Base-by-base conservation (phyloP, 371 early-diverging fungal species). In the Conidiobolus incongruus region DNA sequence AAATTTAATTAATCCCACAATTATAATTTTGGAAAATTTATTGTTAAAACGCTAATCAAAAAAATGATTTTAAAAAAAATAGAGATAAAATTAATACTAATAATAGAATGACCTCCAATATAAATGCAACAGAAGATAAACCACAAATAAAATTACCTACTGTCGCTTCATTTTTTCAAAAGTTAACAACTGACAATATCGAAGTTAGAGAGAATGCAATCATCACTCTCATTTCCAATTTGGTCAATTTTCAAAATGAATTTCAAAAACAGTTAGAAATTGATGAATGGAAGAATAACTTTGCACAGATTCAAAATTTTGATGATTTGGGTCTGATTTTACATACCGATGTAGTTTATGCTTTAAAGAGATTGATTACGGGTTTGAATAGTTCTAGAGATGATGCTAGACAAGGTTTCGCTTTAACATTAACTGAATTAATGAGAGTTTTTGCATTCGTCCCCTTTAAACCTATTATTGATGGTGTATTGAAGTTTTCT, bases 381-480 rank as follows among this genome's bases (percentile, higher is more conserved):
- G 95, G 95, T 52, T 62, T 94, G 42, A 68, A 85, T 20, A 81
- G 81, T 44, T 72, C 83, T 7, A 69, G 91, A 44, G 77, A 83
- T 47, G 89, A 77, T 28, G 91, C 95, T 16, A 66, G 95, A 44
- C 91, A 91, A 51, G 95, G 95, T 12, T 94, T 88, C 56, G 72
- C 89, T 4, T 61, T 90, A 24, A 87, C 86, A n/a, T 65, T 94
- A 44, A 79, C 88, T 3, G 92, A 92, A 59, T 70, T 70, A 63
- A 45, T 16, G 5, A 22, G 5, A 12, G 49, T 59, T 32, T 50
- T 70, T 15, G 59, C 65, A 24, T 19, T 54, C 10, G 44, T 67
- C 22, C 29, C 31, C 16, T 30, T 28, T 24, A 21, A 49, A 46
- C 19, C 37, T 11, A 12, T 47, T 32, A 39, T 38, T 4, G 10